Conservation (phyloP, 495 filamentous ascomycete genomes). For the Daldinia concentrica region DNA sequence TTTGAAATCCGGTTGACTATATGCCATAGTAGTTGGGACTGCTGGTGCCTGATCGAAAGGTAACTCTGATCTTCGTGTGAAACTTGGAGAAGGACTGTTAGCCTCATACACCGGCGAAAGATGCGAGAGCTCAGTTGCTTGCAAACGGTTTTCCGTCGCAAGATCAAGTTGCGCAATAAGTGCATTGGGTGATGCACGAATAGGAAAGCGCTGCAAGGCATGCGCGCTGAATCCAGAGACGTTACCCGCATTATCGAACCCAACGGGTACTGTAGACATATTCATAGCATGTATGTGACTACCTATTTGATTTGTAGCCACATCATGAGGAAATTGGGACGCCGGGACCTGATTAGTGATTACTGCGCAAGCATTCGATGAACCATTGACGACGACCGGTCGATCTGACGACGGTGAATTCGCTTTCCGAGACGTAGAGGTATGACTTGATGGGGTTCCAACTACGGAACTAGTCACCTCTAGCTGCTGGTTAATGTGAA, state of each 20-base stretch:
- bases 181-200: conserved; percentile 49
- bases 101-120: conserved; percentile 66
- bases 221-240: conserved; percentile 16
- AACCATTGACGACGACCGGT: conserved; percentile 62
- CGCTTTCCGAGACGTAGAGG: conserved; percentile 29
- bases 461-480: conserved; percentile 33
- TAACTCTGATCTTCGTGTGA: conserved; percentile 51
- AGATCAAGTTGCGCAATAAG: conserved; percentile 59
- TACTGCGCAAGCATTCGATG: conserved; percentile 36
- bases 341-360: conserved; percentile 13
- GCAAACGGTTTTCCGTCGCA: conserved; percentile 49
- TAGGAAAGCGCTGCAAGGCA: conserved; percentile 46
- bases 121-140: conserved; percentile 53
- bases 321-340: conserved; percentile 37
- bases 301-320: conserved; percentile 20
- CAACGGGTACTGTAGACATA: conserved; percentile 18
- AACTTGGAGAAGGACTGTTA: conserved; percentile 60
- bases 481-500: conserved; percentile 51
- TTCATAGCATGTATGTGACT: conserved; percentile 23
- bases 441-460: conserved; percentile 37
- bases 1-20: conserved; percentile 42
- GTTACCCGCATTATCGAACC: conserved; percentile 13
- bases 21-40: conserved; percentile 31
- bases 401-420: conserved; percentile 48
- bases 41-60: conserved; percentile 35